phyloP scores from a whole-genome alignment of 1,139 yeast genomes.

The Blastobotrys elegans region DNA sequence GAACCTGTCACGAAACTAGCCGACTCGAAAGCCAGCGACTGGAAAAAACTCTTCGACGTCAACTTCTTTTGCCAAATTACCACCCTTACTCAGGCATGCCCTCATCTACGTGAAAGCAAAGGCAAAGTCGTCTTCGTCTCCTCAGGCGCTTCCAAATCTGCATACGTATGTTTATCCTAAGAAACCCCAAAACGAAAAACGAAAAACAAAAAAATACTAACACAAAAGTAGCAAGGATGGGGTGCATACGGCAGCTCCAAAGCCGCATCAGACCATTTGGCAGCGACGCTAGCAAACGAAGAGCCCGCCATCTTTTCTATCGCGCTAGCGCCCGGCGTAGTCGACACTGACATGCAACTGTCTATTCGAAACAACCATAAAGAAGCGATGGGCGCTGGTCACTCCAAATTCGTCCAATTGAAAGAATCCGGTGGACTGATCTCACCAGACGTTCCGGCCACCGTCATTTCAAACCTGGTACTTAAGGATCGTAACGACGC shows the following conservation, averaged over 20 bases:
- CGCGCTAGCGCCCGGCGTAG: slow-evolving; percentile 90
- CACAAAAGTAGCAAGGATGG: slow-evolving; percentile 69
- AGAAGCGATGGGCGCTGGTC: slow-evolving; percentile 51
- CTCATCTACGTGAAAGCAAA: slow-evolving; percentile 47
- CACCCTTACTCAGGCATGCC: slow-evolving; percentile 48
- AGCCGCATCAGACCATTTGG: slow-evolving; percentile 80
- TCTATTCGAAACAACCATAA: slow-evolving; percentile 60
- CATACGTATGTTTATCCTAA: slow-evolving; percentile 37
- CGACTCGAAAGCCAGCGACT: slow-evolving; percentile 44
- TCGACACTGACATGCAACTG: slow-evolving; percentile 80
- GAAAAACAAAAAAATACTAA: neutral
- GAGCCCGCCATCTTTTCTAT: slow-evolving; percentile 55
- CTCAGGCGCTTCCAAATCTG: slow-evolving; percentile 71
- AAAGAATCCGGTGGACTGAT: slow-evolving; percentile 52
- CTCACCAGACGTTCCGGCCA: slow-evolving; percentile 66
- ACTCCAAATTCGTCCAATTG: slow-evolving; percentile 55
- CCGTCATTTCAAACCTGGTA: slow-evolving; percentile 61
- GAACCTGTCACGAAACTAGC: slow-evolving; percentile 68
- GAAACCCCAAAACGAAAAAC: too few relatives aligned
- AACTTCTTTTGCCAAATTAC: slow-evolving; percentile 75
- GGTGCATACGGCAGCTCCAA: slow-evolving; percentile 86
- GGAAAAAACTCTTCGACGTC: slow-evolving; percentile 67
- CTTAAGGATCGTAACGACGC: slow-evolving; percentile 35
- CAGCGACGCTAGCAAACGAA: slow-evolving; percentile 60
- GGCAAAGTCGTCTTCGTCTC: slow-evolving; percentile 73